A percentile compares a stretch with the other conserved stretches of the same genome.
Evolutionary conservation across 176 grass and related monocot genomes (phyloP).

Genomic region (Oryza officinalis): DNA sequence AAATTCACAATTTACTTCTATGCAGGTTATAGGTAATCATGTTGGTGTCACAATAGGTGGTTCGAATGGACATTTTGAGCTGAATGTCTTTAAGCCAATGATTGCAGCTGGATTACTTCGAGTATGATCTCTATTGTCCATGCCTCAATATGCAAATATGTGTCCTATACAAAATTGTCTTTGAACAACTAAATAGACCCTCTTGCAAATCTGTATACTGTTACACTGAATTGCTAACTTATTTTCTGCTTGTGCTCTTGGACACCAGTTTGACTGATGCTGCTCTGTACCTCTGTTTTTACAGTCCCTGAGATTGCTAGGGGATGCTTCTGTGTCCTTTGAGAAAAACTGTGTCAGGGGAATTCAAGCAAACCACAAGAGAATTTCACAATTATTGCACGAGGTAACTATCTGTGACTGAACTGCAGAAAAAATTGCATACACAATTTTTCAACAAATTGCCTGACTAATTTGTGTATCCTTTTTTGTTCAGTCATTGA

Average conservation of each 20-base stretch:
- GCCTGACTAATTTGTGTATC: constrained; percentile 28
- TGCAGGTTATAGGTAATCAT: constrained; percentile 93
- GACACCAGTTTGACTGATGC: background rate
- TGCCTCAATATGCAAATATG: constrained; percentile 5
- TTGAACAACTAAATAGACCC: constrained; percentile 6
- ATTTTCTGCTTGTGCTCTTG: background rate
- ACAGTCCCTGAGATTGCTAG: constrained; percentile 89
- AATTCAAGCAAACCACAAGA: constrained; percentile 89
- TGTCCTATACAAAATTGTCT: background rate
- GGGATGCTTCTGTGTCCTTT: constrained; percentile 86
- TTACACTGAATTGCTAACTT: constrained; percentile 22
- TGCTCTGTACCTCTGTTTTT: background rate
- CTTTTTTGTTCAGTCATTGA: constrained; percentile 74
- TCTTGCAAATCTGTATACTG: background rate
- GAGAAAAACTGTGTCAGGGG: constrained; percentile 97
- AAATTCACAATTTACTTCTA: background rate
- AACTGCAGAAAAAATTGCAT: background rate
- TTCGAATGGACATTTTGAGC: constrained; percentile 91
- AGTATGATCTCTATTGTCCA: constrained; percentile 50
- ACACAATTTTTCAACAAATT: background rate
- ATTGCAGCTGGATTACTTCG: constrained; percentile 88
- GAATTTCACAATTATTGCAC: constrained; percentile 88
- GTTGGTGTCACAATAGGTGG: constrained; percentile 88
- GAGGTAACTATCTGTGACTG: constrained; percentile 54
- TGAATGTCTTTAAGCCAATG: constrained; percentile 95